Base-by-base conservation (phyloP, 768 basidiomycete species). In the Hemileccinum impolitum region DNA sequence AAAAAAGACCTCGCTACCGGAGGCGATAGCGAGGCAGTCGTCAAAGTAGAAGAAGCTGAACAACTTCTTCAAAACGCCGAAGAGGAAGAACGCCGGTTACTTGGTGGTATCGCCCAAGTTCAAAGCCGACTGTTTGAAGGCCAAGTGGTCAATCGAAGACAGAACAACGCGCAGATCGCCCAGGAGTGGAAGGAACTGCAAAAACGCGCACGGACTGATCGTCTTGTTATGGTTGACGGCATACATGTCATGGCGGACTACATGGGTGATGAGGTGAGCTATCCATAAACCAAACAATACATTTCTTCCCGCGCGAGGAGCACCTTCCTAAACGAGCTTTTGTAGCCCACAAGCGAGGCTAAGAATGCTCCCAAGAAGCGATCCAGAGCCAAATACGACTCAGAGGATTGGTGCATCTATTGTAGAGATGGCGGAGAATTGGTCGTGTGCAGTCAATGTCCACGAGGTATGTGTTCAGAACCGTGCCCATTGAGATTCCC, bases 351-450 rank as follows among this genome's bases (percentile, higher is more conserved):
- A 30, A 38, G 50, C 30, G 47, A 46, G 21, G 11, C 35, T 46
- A 45, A 59, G 53, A 41, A 55, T 9, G 4, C 49, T 34, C 55
- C 47, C 19, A 63, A 65, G 53, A 74, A 75, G 54, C 59, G 60
- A n/a, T 56, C 59, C 34, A 67, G 48, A 60, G 52, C 45, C 19
- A 68, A 69, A 59, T 75, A 71, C 46, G 80, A 77, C 3, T 75
- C 69, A 25, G 79, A 84, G 58, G 81, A 84, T 51, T 81, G 71
- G 67, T 84, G 82, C 60, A 73, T 77, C 31, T 65, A 73, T 48
- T 84, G 82, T 61, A 70, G 77, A 28, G 82, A 84, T 43, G 82
- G 82, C 1, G 81, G 82, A 0, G 72, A 79, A 39, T 54, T 84
- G 8, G 62, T 75, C 35, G 45, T 74, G 13, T 84, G 83, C 56